These are phyloP conservation scores for Penicillium argentinense DNA, from an alignment of 495 filamentous ascomycete species.

Conservation along the genomic window DNA sequence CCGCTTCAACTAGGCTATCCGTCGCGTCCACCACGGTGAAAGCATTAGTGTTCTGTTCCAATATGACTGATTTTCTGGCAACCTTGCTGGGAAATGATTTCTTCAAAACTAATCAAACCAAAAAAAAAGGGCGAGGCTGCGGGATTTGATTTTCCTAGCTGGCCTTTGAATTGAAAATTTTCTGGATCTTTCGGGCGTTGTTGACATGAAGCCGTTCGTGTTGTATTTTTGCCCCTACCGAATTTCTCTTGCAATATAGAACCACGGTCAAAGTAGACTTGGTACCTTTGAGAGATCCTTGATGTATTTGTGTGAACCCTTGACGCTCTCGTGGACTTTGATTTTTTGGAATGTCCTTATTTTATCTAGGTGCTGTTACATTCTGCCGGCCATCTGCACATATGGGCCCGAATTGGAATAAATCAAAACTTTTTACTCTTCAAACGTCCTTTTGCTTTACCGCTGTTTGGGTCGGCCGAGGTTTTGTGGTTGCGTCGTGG, in stretches of 20 bases:
- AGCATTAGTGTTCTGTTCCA: slow-evolving; percentile 97
- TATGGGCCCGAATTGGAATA: slow-evolving; percentile 16
- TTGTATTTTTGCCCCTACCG: slow-evolving; percentile 1
- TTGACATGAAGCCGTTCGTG: slow-evolving; percentile 13
- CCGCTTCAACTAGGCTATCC: slow-evolving; percentile 66
- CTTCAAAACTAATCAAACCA: not conserved
- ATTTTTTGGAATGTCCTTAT: slow-evolving; percentile 9
- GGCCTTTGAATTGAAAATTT: slow-evolving; percentile 1
- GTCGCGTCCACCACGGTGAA: slow-evolving; percentile 95
- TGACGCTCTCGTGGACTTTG: slow-evolving; percentile 9
- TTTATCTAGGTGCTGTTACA: slow-evolving; percentile 9
- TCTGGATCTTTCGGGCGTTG: not conserved
- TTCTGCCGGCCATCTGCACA: slow-evolving; percentile 18
- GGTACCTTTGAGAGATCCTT: slow-evolving; percentile 8
- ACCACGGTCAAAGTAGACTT: slow-evolving; percentile 20
- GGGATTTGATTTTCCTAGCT: slow-evolving; percentile 4
- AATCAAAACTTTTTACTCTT: slow-evolving; percentile 1
- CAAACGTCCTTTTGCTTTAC: no score
- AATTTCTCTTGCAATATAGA: slow-evolving; percentile 22
- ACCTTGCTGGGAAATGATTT: not conserved
- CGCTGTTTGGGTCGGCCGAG: no score
- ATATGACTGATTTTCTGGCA: slow-evolving; percentile 57
- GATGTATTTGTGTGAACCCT: slow-evolving; percentile 9
- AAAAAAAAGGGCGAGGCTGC: slow-evolving; percentile 1
- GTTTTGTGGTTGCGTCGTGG: no score